phyloP scores from a whole-genome alignment of 768 basidiomycete species.

The Pisolithus sp. region DNA sequence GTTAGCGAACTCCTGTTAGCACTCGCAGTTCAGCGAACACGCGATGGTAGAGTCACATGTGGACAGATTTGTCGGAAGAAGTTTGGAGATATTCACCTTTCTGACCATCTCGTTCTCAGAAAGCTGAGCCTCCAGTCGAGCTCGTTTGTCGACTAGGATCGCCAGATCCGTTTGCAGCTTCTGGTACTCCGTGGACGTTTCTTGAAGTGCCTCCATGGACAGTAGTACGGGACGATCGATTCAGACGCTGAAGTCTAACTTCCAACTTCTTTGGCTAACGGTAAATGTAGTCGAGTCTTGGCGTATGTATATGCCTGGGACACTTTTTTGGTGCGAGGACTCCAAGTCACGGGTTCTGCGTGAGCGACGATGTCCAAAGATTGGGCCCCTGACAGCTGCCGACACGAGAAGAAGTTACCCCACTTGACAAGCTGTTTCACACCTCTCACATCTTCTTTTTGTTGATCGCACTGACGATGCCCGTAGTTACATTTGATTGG shows the following conservation, averaged over 20 bases:
- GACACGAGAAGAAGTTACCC: no score
- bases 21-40: not conserved
- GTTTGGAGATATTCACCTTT: constrained; percentile 46
- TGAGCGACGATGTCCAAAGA: no score
- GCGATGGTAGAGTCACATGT: no score
- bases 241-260: not conserved
- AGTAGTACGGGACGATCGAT: constrained; percentile 24
- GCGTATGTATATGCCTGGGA: no score
- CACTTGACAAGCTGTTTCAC: no score
- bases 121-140: constrained; percentile 83
- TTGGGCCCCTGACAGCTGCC: no score
- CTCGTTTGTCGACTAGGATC: constrained; percentile 69
- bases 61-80: no score
- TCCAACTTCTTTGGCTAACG: no score
- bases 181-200: constrained; percentile 68
- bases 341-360: no score
- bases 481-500: constrained; percentile 42
- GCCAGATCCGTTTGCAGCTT: constrained; percentile 73
- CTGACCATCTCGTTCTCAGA: constrained; percentile 90
- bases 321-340: no score
- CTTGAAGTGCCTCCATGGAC: constrained; percentile 62
- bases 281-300: no score
- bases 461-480: constrained; percentile 11
- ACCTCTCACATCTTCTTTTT: not conserved
- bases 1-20: constrained; percentile 68